These are phyloP conservation scores for Cladosporium phlei DNA, from an alignment of 2,329 filamentous ascomycete genomes.

Conservation along the genomic window DNA sequence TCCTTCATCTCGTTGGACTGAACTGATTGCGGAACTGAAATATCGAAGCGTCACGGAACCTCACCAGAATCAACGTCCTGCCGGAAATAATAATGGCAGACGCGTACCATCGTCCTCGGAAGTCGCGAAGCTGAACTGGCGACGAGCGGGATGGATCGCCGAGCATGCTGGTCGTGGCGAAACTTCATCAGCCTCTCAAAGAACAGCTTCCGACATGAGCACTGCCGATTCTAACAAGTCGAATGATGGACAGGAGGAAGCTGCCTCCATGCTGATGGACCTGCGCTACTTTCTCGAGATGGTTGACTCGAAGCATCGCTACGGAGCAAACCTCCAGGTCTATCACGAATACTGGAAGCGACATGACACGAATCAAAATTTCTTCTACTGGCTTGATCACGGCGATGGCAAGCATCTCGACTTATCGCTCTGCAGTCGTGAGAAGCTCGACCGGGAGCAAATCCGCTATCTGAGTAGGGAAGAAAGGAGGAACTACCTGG, in stretches of 20 bases:
- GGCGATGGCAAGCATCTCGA: constrained; percentile 68
- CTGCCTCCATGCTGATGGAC: constrained; percentile 68
- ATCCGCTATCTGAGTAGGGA: constrained; percentile 81
- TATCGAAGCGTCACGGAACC: constrained; percentile 24
- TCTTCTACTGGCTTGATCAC: constrained; percentile 87
- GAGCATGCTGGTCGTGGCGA: constrained; percentile 67
- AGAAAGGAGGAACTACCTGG: constrained; percentile 75
- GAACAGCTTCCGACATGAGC: constrained; percentile 33
- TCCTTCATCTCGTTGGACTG: constrained; percentile 64
- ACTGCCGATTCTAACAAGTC: constrained; percentile 35
- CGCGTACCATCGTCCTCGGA: constrained; percentile 20
- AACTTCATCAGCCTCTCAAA: constrained; percentile 23
- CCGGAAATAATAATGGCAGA: constrained; percentile 2
- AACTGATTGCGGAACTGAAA: constrained; percentile 45
- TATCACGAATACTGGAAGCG: constrained; percentile 83
- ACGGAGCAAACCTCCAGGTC: constrained; percentile 72
- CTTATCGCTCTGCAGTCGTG: constrained; percentile 65
- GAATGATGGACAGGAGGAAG: constrained; percentile 44
- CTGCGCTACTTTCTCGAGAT: constrained; percentile 81
- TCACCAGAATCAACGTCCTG: constrained; percentile 10
- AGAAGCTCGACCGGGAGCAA: constrained; percentile 68
- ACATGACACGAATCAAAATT: constrained; percentile 67
- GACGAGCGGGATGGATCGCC: constrained; percentile 65
- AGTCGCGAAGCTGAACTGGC: constrained; percentile 63
- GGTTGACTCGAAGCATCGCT: constrained; percentile 68